phyloP scores from a whole-genome alignment of 305 asterid genomes.

The Fraxinus ornus region DNA sequence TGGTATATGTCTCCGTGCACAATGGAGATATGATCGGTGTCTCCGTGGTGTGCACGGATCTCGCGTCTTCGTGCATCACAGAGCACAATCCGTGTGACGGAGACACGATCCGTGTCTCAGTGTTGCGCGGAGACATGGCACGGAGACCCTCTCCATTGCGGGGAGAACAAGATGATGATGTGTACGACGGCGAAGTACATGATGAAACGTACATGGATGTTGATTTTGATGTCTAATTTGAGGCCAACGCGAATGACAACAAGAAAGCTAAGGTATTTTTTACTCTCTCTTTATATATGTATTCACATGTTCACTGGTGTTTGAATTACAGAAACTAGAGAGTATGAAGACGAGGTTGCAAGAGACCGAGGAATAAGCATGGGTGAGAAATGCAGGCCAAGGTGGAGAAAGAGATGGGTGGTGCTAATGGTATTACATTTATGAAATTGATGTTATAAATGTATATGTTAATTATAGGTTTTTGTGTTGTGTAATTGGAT shows the following conservation, averaged over 20 bases:
- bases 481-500: not conserved
- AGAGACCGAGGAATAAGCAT: constrained; percentile 80
- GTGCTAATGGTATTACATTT: constrained; percentile 45
- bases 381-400: constrained; percentile 75
- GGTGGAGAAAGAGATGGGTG: constrained; percentile 73
- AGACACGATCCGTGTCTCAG: no score
- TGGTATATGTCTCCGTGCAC: no score
- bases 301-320: constrained; percentile 1
- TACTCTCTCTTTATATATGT: not conserved
- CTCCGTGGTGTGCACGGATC: no score
- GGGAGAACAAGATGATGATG: constrained; percentile 44
- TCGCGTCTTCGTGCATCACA: no score
- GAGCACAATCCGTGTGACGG: no score
- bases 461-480: not conserved
- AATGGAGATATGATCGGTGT: no score
- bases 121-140: no score
- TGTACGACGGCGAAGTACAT: constrained; percentile 55
- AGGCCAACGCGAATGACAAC: constrained; percentile 37
- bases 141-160: no score
- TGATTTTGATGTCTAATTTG: constrained; percentile 33
- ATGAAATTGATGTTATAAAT: not conserved
- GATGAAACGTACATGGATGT: constrained; percentile 57
- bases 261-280: not conserved
- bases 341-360: constrained; percentile 64
- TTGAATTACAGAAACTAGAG: constrained; percentile 60